Evolutionary conservation across 306 rosid genomes (phyloP).

Genomic region (Myrica gale): DNA sequence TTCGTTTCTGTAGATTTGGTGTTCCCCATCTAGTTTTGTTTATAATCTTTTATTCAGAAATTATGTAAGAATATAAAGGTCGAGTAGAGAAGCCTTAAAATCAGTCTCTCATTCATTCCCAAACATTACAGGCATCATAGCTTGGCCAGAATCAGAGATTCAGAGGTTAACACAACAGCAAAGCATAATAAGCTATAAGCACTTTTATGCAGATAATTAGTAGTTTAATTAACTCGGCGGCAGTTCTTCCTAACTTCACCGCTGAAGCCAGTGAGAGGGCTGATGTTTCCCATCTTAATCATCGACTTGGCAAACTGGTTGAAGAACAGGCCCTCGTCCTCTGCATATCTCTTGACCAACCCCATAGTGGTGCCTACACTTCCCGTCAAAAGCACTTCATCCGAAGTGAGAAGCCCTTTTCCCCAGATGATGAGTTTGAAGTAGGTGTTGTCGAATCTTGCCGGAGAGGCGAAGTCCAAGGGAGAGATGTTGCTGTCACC

Average conservation of each 20-base stretch:
- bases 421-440: conserved; percentile 64
- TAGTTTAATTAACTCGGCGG: conserved; percentile 44
- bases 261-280: conserved; percentile 59
- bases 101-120: no score
- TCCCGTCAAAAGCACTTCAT: conserved; percentile 71
- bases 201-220: neutral
- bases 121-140: neutral
- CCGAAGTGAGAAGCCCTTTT: conserved; percentile 72
- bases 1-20: no score
- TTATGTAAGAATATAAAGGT: neutral
- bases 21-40: no score
- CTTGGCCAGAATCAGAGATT: neutral
- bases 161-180: neutral
- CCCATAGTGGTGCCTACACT: conserved; percentile 35
- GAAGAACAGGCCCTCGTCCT: conserved; percentile 61
- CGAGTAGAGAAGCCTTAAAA: neutral
- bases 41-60: no score
- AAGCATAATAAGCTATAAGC: neutral
- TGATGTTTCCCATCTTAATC: conserved; percentile 71
- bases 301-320: conserved; percentile 71
- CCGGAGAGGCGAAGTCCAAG: conserved; percentile 73
- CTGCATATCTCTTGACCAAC: conserved; percentile 56
- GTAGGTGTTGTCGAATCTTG: conserved; percentile 64
- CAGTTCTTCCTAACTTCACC: conserved; percentile 81
- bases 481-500: conserved; percentile 69